Conservation (phyloP, 768 basidiomycete genomes). For the Lactifluus echinatus region DNA sequence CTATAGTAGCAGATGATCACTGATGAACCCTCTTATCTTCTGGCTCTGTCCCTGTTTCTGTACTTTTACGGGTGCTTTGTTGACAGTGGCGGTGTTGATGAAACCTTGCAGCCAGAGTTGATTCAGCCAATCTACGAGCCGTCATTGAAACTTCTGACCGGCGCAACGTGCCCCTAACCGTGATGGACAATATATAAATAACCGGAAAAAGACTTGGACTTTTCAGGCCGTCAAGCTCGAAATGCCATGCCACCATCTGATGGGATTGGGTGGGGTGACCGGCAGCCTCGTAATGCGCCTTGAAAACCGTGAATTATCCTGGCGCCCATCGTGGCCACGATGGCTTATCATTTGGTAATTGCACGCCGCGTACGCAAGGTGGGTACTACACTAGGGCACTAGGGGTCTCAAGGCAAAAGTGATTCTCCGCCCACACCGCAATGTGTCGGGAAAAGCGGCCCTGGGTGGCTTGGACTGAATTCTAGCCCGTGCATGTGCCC, state of each 20-base stretch:
- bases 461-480: too few species aligned
- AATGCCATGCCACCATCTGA: neutral
- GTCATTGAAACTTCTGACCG: neutral
- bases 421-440: too few species aligned
- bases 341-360: neutral
- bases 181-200: neutral
- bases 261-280: neutral
- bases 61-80: neutral
- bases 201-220: neutral
- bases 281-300: neutral
- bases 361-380: neutral
- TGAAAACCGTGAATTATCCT: neutral
- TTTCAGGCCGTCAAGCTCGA: neutral
- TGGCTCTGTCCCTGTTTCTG: neutral
- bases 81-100: neutral
- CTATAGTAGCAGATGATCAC: too few species aligned
- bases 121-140: neutral
- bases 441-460: too few species aligned
- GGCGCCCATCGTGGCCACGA: neutral
- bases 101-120: neutral
- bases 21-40: neutral
- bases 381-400: neutral
- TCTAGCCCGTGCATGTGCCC: too few species aligned
- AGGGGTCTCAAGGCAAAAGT: too few species aligned
- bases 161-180: neutral